Conservation (phyloP, 495 filamentous ascomycete genomes). For the Podospora bellae-mahoneyi region DNA sequence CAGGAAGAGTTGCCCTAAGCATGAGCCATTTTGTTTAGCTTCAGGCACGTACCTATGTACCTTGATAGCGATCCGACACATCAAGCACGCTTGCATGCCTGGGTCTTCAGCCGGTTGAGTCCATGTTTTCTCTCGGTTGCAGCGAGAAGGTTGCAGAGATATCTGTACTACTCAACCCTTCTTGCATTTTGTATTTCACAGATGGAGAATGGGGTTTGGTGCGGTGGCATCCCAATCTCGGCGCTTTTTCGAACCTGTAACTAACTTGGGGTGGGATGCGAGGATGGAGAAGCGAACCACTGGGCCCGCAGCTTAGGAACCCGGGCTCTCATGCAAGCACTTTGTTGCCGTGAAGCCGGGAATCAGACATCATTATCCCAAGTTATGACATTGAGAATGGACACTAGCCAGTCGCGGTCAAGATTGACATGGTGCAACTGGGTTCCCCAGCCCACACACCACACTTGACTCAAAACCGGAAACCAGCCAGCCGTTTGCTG, state of each 20-base stretch:
- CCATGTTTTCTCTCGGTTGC: background rate
- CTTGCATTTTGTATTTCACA: background rate
- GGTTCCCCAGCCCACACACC: background rate
- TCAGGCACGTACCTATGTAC: background rate
- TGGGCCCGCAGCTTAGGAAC: background rate
- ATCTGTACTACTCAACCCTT: background rate
- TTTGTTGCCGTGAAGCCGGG: background rate
- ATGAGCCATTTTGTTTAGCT: constrained; percentile 11
- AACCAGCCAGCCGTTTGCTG: background rate
- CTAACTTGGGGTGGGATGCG: background rate
- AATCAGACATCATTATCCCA: background rate
- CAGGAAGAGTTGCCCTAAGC: background rate
- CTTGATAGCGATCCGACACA: background rate
- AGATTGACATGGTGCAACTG: background rate
- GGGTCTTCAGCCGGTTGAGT: background rate
- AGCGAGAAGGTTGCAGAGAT: background rate
- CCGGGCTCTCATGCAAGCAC: background rate
- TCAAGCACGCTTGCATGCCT: background rate
- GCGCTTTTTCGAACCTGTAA: background rate
- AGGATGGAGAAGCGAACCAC: background rate
- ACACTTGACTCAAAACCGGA: background rate
- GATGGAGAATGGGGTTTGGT: background rate
- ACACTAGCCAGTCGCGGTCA: too few relatives aligned
- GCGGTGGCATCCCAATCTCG: background rate
- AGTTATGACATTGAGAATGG: background rate